Evolutionary conservation across 2,329 filamentous ascomycete species (phyloP), one percentile per base, ranked within the genome.

Genomic region (Beauveria medogensis): DNA sequence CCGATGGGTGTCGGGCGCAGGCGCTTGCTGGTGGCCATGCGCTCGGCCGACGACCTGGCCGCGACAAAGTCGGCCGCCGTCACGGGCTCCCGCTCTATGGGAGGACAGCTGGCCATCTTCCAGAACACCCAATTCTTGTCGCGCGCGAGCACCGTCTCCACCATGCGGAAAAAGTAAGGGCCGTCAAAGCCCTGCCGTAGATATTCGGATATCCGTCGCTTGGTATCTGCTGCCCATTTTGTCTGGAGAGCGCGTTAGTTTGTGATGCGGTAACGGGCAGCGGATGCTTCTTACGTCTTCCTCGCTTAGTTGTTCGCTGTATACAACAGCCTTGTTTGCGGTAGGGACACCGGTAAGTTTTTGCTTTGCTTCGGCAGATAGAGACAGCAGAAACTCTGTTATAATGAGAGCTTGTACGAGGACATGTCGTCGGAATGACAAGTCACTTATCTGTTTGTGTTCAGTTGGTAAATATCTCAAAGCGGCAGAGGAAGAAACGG

Each of bases 91-190:
- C 85, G 83, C 69, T 92, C 87, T 69, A 99, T 97, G 6, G 88
- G 84, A 26, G 91, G 91, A 71, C 94, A 99, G 66, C 88, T 91
- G 72, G 97, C 92, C 63, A 93, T 88, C 76, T 99, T 99, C 94
- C 94, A 99, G 64, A 92, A 88, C 50, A 95, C 92, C 95, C 95
- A 99, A 71, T 97, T 97, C 78, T 97, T 97, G 74, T 99, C 94
- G 64, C 94, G 84, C 26, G 91, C 91, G 34, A 99, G 83, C 37
- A 99, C 93, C 14, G 92, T 97, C 72, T 97, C 93, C 37, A 99
- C 92, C 85, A 97, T 96, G 44, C 94, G 88, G 74, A 92, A 89
- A 74, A 97, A 99, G 74, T 96, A 96, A 65, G 91, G 90, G 34
- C 94, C 94, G 69, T 96, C 92, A 47, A 81, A 77, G 22, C 90